Evolutionary conservation across 441 rosid genomes (phyloP).

Genomic region (Oxalis stricta): DNA sequence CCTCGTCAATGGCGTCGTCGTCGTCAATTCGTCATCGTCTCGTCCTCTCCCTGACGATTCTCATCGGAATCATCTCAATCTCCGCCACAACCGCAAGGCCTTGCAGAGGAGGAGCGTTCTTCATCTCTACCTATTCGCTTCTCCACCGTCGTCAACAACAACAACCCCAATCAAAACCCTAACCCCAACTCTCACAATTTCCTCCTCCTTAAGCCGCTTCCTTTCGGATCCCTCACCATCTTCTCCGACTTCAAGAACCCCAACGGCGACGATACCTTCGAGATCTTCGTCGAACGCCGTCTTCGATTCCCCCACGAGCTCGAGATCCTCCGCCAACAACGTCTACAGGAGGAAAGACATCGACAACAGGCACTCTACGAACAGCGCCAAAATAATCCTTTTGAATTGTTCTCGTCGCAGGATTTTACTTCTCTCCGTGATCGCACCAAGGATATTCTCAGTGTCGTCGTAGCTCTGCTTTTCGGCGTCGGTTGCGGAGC

Average conservation of each 20-base stretch:
- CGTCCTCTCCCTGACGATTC: constrained; percentile 15
- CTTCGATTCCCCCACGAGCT: not conserved
- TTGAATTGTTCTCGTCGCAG: constrained; percentile 16
- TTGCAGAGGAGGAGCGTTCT: constrained; percentile 69
- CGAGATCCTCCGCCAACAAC: not conserved
- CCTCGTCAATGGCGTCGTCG: constrained; percentile 18
- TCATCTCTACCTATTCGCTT: constrained; percentile 59
- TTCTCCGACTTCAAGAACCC: constrained; percentile 32
- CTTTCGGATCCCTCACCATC: constrained; percentile 45
- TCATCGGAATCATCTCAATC: constrained; percentile 20
- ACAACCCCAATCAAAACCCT: constrained; percentile 30
- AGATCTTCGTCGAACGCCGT: constrained; percentile 14
- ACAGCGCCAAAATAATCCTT: too few species aligned
- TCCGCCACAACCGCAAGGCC: constrained; percentile 48
- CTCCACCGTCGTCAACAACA: constrained; percentile 31
- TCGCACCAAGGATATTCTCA: constrained; percentile 72
- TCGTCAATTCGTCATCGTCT: constrained; percentile 11
- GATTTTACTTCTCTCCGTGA: constrained; percentile 55
- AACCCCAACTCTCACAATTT: constrained; percentile 22
- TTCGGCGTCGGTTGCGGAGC: constrained; percentile 95
- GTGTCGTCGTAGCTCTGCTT: constrained; percentile 69
- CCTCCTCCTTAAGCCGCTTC: constrained; percentile 10
- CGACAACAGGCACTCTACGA: not conserved
- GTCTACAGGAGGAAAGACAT: constrained; percentile 1
- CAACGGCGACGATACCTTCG: constrained; percentile 18